Evolutionary conservation across 148 eudicot species (phyloP).

Genomic region (Fagopyrum tataricum): DNA sequence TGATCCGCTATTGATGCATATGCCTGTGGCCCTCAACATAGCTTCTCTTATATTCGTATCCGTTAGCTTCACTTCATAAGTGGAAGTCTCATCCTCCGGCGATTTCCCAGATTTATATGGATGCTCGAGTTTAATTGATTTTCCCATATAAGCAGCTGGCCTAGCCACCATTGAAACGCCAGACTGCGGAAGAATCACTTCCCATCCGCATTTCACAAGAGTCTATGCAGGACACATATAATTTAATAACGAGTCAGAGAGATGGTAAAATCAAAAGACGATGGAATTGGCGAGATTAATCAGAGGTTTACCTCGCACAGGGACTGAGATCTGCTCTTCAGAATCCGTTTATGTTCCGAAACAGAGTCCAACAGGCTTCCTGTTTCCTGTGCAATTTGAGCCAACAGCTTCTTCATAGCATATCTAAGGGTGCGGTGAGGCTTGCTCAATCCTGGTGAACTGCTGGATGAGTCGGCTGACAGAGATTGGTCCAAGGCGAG

Average conservation of each 20-base stretch:
- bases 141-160: conserved; percentile 66
- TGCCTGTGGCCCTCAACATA: conserved; percentile 56
- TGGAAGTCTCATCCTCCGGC: conserved; percentile 16
- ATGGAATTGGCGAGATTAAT: neutral
- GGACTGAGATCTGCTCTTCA: conserved; percentile 54
- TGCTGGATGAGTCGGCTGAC: conserved; percentile 48
- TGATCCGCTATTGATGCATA: conserved; percentile 72
- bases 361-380: conserved; percentile 36
- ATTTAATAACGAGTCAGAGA: neutral
- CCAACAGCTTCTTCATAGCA: conserved; percentile 77
- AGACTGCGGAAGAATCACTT: conserved; percentile 61
- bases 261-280: neutral
- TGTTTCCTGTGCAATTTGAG: conserved; percentile 45
- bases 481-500: conserved; percentile 58
- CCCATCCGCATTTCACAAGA: conserved; percentile 85
- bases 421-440: conserved; percentile 82
- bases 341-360: conserved; percentile 42
- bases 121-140: conserved; percentile 35
- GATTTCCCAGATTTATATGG: neutral
- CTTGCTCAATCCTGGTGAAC: conserved; percentile 66
- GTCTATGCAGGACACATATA: conserved; percentile 31
- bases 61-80: conserved; percentile 40
- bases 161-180: conserved; percentile 87
- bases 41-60: conserved; percentile 73
- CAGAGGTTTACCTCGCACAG: conserved; percentile 55